A percentile compares a stretch with the other conserved stretches of the same genome.
These are phyloP conservation scores for Phytophthora tentaculata DNA, from an alignment of 352 stramenopile species.

Conservation along the genomic window DNA sequence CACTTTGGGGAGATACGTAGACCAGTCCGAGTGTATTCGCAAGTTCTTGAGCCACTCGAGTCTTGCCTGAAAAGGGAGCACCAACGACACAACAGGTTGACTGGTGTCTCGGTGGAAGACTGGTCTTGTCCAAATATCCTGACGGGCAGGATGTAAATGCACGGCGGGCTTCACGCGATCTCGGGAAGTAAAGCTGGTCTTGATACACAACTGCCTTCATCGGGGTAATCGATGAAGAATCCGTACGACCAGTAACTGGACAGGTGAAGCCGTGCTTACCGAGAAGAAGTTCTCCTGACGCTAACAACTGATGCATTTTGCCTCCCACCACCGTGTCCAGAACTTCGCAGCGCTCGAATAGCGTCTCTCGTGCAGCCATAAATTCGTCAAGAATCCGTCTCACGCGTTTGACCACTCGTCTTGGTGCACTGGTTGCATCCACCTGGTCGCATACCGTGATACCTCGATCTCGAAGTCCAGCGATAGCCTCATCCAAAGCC, in stretches of 20 bases:
- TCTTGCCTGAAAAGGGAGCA: constrained; percentile 43
- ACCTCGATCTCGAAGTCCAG: constrained; percentile 44
- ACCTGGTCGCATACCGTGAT: constrained; percentile 40
- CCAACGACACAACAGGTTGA: constrained; percentile 51
- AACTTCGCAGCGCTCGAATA: constrained; percentile 57
- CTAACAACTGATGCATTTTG: constrained; percentile 29
- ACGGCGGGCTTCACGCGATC: constrained; percentile 21
- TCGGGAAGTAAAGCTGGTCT: constrained; percentile 69
- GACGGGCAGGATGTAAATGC: constrained; percentile 33
- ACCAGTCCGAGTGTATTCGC: constrained; percentile 35
- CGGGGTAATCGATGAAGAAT: neutral
- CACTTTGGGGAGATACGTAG: constrained; percentile 55
- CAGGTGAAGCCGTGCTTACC: constrained; percentile 62
- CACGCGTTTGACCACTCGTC: constrained; percentile 48
- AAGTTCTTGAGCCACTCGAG: constrained; percentile 39
- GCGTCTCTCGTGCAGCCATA: constrained; percentile 40
- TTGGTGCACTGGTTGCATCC: constrained; percentile 30
- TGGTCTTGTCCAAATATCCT: constrained; percentile 28
- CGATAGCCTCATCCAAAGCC: constrained; percentile 39
- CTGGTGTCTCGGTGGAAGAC: constrained; percentile 30
- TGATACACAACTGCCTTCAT: constrained; percentile 44
- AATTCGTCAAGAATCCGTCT: constrained; percentile 35
- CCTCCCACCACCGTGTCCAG: constrained; percentile 22
- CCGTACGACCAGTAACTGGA: constrained; percentile 39
- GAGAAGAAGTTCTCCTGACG: constrained; percentile 49